Evolutionary conservation across 2,329 filamentous ascomycete species (phyloP), one percentile per base, ranked within the genome.

Genomic region (Ceratocystis eucalypticola): DNA sequence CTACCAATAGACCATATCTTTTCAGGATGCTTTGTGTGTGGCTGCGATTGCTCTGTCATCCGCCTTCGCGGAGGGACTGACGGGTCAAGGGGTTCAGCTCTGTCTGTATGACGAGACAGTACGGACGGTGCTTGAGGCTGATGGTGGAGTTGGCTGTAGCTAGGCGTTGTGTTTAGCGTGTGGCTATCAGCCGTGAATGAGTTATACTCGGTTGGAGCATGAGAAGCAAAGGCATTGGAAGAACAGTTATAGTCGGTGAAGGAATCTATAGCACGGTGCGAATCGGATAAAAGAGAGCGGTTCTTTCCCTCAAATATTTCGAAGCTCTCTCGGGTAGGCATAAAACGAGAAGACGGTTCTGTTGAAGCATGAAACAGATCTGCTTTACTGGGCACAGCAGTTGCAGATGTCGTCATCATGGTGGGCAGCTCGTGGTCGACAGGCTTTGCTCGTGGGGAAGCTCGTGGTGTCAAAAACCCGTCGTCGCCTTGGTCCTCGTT

Each of bases 1-100:
- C 78, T 73, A 3, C 82, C 82, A 72, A 87, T 86, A 22, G 84
- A 86, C 84, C 84, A 86, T 20, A 79, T 82, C 72, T 85, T 86
- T 71, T 86, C 84, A 0, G 80, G 75, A 0, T 75, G 79, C 66
- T 53, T 76, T 73, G 7, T 71, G 68, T 25, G 68, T 37, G 46
- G 62, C 33, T 53, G 64, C n/a, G 25, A 6, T 46, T 63, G 65
- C 30, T 65, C 41, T n/a, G 61, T 28, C 45, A 44, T 44, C n/a
- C 65, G 57, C 28, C 50, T 66, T 12, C 59, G 61, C 20, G 48
- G 62, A n/a, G 48, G 55, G 8, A 8, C 30, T 20, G 55, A 33
- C 5, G 30, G 22, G 25, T 67, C 61, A 7, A 55, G 17, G 15
- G 22, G 1, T 2, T 67, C 65, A 41, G 41, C 28, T 50, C 62